Conservation (phyloP, 139 green algal species). For the Gonium pectorale region DNA sequence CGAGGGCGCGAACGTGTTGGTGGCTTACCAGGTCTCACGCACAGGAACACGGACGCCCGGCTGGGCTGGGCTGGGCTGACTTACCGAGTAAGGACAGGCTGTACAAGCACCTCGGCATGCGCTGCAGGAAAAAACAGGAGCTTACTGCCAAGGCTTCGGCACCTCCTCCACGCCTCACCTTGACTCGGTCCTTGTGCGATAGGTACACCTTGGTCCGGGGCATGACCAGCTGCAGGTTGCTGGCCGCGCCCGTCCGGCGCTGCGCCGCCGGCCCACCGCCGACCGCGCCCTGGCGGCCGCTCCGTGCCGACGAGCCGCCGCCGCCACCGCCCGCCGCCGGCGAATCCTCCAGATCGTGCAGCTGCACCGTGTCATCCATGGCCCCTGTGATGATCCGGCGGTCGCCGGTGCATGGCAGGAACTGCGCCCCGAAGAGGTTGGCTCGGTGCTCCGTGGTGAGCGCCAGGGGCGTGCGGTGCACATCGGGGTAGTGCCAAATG, state of each 20-base stretch:
- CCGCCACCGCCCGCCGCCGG: background rate
- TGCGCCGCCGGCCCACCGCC: background rate
- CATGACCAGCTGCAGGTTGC: conserved; percentile 30
- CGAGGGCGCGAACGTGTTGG: no score
- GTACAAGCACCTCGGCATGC: no score
- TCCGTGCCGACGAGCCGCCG: background rate
- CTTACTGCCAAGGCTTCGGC: no score
- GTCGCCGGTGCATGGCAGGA: conserved; percentile 80
- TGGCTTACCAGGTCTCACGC: no score
- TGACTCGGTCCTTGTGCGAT: conserved; percentile 82
- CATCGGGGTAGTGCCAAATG: conserved; percentile 79
- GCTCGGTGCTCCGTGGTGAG: conserved; percentile 79
- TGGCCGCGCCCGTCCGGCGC: background rate
- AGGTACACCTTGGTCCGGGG: conserved; percentile 62
- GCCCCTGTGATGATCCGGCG: conserved; percentile 34
- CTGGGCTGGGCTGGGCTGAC: no score
- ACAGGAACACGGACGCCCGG: no score
- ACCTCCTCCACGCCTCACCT: no score
- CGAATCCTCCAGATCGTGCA: conserved; percentile 71
- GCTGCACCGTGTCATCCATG: conserved; percentile 83
- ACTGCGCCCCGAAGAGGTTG: conserved; percentile 91
- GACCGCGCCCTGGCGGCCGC: background rate
- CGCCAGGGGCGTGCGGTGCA: conserved; percentile 55
- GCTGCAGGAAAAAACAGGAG: no score
- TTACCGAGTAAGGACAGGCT: no score